Base-by-base conservation (phyloP, 2,329 filamentous ascomycete species). In the Sphaerulina vaccinii region DNA sequence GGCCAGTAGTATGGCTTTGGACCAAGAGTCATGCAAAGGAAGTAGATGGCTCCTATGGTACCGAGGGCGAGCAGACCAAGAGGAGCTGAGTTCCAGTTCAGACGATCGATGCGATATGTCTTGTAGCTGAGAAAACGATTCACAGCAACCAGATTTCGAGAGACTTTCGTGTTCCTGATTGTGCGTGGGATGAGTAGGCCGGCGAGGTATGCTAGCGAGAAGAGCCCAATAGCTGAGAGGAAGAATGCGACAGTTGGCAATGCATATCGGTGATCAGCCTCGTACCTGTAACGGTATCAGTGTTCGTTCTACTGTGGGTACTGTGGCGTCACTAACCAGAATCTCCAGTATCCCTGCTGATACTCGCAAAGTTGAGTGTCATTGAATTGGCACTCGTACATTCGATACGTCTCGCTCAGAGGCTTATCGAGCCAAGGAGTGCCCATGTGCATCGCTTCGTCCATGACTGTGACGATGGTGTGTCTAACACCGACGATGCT, bases 1-100 rank as follows among this genome's bases (percentile, higher is more conserved):
- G 57, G 57, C 79, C 79, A 82, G 69, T 82, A 82, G 63, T 81
- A 82, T 0, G 79, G 79, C 21, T 70, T 63, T 0, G 79, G 77
- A 1, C 45, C 56, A 10, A 59, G 32, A 9, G 54, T 56, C 66
- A 58, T 65, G 70, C 72, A 70, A 21, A 76, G 65, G 62, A 79
- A 80, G 68, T 74, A 80, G 32, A 75, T 60, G 2, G 67, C 56
- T 5, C 77, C 78, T 2, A 69, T 57, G 2, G 61, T 48, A 0
- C 72, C 68, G 2, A 80, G 58, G 1, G 74, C 40, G 3, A 72
- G 63, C 3, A 77, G 65, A 0, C 76, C 77, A 9, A 79, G 21
- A 1, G 77, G 70, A 5, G 75, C 74, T 0, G 73, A 71, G 59
- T 70, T 72, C 66, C 72, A 76, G 36, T 67, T 62, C 15, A 76